Evolutionary conservation across 352 stramenopile species (phyloP).

Genomic region (Elongisporangium prolatum): DNA sequence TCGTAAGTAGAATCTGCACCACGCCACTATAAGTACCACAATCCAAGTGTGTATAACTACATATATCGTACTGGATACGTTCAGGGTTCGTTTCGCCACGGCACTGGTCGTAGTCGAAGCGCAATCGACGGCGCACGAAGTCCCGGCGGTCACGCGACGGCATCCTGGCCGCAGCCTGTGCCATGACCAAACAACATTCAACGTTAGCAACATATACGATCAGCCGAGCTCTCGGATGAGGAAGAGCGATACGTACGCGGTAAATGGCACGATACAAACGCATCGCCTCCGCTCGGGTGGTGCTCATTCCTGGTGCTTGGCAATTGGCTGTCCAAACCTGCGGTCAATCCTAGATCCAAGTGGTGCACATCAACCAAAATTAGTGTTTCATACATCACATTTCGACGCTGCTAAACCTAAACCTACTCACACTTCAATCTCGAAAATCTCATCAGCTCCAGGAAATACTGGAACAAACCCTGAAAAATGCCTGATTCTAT

Average conservation of each 20-base stretch:
- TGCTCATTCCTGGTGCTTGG: conserved; percentile 1
- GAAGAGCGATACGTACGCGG: conserved; percentile 27
- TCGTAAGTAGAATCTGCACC: conserved; percentile 6
- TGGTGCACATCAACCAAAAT: background rate
- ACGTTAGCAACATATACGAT: background rate
- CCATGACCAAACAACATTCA: background rate
- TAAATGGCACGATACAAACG: conserved; percentile 75
- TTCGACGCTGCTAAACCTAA: background rate
- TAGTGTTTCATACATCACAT: background rate
- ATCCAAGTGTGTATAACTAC: background rate
- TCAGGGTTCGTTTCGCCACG: conserved; percentile 46
- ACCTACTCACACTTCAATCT: background rate
- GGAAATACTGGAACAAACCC: background rate
- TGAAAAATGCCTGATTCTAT: background rate
- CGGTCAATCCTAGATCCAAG: background rate
- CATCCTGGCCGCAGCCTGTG: conserved; percentile 59
- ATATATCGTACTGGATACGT: conserved; percentile 32
- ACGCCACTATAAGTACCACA: background rate
- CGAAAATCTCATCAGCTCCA: background rate
- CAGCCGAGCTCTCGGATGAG: too few relatives aligned
- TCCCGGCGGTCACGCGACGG: conserved; percentile 53
- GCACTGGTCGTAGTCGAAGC: conserved; percentile 65
- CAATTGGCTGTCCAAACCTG: background rate
- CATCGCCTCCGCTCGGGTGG: conserved; percentile 32
- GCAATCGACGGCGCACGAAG: conserved; percentile 65